Evolutionary conservation across 371 early-diverging fungal genomes (phyloP).

Genomic region (Mortierella sp.): DNA sequence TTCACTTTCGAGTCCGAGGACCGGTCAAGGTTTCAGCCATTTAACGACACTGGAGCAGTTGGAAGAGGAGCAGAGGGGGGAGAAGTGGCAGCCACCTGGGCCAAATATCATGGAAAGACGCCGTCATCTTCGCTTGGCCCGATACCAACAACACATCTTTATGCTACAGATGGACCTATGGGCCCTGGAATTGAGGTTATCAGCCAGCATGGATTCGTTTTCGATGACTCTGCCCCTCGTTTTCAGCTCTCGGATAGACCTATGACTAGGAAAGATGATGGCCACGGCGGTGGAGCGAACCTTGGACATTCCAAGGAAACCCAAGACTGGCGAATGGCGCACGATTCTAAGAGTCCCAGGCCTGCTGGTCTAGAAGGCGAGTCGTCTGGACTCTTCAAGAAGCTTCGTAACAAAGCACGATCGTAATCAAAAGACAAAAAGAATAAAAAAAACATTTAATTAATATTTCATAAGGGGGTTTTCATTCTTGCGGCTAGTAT

Average conservation of each 20-base stretch:
- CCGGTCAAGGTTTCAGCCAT: too few species aligned
- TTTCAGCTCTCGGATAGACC: conserved; percentile 14
- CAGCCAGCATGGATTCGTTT: conserved; percentile 39
- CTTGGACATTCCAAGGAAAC: too few species aligned
- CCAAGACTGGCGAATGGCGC: too few species aligned
- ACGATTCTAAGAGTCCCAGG: not conserved
- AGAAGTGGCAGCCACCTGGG: not conserved
- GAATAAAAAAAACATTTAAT: too few species aligned
- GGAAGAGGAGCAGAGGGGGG: not conserved
- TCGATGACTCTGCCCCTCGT: not conserved
- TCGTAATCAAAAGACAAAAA: conserved; percentile 5
- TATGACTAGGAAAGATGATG: not conserved
- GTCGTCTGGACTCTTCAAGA: conserved; percentile 13
- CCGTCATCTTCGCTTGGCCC: conserved; percentile 10
- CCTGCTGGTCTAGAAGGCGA: conserved; percentile 4
- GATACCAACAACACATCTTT: conserved; percentile 44
- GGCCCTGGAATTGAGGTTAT: conserved; percentile 40
- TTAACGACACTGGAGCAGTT: too few species aligned
- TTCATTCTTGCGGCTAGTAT: too few species aligned
- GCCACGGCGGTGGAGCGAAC: not conserved
- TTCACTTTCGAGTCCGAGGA: not conserved
- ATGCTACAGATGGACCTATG: conserved; percentile 21
- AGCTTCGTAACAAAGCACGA: conserved; percentile 24
- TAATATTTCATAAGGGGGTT: too few species aligned
- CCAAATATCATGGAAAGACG: not conserved